phyloP scores from a whole-genome alignment of 1,284 basidiomycete species.

The Cryptococcus sp. region DNA sequence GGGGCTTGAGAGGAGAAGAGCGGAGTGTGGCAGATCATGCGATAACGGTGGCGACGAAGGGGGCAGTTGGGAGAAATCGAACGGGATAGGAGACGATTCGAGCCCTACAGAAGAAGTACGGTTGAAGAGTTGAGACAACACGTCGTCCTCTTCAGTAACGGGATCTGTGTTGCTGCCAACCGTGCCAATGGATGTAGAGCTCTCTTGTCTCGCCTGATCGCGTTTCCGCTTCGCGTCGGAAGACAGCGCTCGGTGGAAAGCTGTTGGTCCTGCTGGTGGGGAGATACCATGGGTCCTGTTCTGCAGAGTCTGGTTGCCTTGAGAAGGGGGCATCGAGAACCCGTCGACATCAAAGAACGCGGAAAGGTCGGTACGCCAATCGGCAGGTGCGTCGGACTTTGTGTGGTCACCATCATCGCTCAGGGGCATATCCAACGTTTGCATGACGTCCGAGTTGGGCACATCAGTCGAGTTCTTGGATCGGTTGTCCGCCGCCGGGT shows the following conservation, averaged over 20 bases:
- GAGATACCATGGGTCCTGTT: constrained; percentile 9
- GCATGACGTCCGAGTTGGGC: constrained; percentile 9
- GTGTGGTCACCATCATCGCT: constrained; percentile 34
- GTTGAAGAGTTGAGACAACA: constrained; percentile 39
- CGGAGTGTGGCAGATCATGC: constrained; percentile 34
- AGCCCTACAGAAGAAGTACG: constrained; percentile 35
- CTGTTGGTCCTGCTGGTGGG: constrained; percentile 10
- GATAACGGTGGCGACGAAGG: constrained; percentile 42
- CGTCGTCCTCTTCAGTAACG: constrained; percentile 35
- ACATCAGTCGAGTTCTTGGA: background rate
- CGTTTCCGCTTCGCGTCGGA: constrained; percentile 7
- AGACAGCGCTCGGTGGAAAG: constrained; percentile 17
- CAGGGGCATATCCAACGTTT: constrained; percentile 43
- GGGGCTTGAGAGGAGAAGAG: constrained; percentile 34
- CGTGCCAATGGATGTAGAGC: constrained; percentile 3
- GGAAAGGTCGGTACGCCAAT: constrained; percentile 40
- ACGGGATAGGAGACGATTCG: constrained; percentile 24
- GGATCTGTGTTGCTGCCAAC: constrained; percentile 6
- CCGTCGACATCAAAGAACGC: constrained; percentile 46
- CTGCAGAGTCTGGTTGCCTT: background rate
- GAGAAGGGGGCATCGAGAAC: constrained; percentile 25
- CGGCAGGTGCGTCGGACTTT: constrained; percentile 4
- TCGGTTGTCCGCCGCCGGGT: too few species aligned
- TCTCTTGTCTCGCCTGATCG: background rate
- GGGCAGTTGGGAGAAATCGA: constrained; percentile 46